Conservation (phyloP, 2,329 filamentous ascomycete genomes). For the Fusarium nematophilum region DNA sequence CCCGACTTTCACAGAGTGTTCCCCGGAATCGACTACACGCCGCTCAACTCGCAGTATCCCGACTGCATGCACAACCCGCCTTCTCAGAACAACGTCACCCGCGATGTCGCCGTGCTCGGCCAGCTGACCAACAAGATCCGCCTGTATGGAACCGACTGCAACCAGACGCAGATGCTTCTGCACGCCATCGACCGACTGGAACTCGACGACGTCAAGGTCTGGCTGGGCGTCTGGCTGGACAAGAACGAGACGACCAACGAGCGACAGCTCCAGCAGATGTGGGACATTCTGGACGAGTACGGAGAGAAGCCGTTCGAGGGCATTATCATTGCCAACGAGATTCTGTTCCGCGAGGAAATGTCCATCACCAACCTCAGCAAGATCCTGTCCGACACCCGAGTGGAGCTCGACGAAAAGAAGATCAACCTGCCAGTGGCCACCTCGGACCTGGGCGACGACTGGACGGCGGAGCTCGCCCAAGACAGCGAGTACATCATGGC, state of each 20-base stretch:
- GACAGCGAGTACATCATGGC: conserved; percentile 92
- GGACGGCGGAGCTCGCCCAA: conserved; percentile 75
- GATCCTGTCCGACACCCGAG: conserved; percentile 74
- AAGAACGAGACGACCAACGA: conserved; percentile 83
- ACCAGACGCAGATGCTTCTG: conserved; percentile 94
- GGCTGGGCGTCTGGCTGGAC: conserved; percentile 95
- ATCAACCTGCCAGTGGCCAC: conserved; percentile 84
- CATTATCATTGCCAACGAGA: conserved; percentile 85
- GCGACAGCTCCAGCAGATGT: conserved; percentile 86
- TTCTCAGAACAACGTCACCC: conserved; percentile 93
- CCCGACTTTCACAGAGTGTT: conserved; percentile 89
- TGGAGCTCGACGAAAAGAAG: conserved; percentile 75
- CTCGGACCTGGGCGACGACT: conserved; percentile 89
- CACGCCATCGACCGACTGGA: conserved; percentile 81
- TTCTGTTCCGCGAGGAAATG: conserved; percentile 81
- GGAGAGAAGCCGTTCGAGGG: conserved; percentile 78
- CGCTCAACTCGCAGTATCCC: conserved; percentile 90
- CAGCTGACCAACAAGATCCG: conserved; percentile 90
- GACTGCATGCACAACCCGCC: conserved; percentile 81
- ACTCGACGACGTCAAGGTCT: conserved; percentile 83
- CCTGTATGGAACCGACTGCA: conserved; percentile 95
- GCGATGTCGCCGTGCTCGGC: conserved; percentile 88
- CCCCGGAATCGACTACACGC: conserved; percentile 94
- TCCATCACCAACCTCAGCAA: conserved; percentile 70
- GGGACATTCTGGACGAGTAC: conserved; percentile 79